Conservation (phyloP, 805 yeast genomes). For the Zygoascus bituminiphila region DNA sequence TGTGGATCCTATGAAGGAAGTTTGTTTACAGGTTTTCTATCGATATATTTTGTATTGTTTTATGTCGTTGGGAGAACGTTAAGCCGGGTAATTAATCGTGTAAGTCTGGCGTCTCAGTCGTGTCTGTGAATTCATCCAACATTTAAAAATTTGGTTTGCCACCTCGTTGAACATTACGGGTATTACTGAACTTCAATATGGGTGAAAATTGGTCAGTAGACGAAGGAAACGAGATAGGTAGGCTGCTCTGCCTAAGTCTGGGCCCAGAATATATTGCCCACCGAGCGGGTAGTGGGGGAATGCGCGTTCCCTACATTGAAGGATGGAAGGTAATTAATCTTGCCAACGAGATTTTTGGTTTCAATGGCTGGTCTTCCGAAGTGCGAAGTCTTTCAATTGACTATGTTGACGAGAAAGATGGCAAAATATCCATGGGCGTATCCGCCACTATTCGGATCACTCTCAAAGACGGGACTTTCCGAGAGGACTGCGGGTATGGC, state of each 20-base stretch:
- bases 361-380: slow-evolving; percentile 71
- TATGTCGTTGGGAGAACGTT: neutral
- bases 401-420: slow-evolving; percentile 28
- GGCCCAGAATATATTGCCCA: slow-evolving; percentile 36
- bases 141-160: neutral
- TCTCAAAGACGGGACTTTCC: slow-evolving; percentile 72
- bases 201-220: slow-evolving; percentile 5
- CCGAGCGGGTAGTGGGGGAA: slow-evolving; percentile 53
- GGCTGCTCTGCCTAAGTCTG: slow-evolving; percentile 19
- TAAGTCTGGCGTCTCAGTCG: neutral
- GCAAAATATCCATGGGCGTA: slow-evolving; percentile 16
- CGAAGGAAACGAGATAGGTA: slow-evolving; percentile 12
- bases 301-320: slow-evolving; percentile 52
- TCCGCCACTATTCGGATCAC: slow-evolving; percentile 52
- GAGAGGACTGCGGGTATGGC: slow-evolving; percentile 73
- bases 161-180: neutral
- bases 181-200: neutral
- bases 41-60: neutral
- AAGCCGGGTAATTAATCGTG: neutral
- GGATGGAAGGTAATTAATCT: slow-evolving; percentile 65
- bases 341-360: slow-evolving; percentile 72
- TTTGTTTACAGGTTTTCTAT: neutral
- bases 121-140: neutral
- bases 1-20: neutral
- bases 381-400: slow-evolving; percentile 50